These are phyloP conservation scores for Corynespora cassiicola DNA, from an alignment of 2,329 filamentous ascomycete species.

Conservation along the genomic window DNA sequence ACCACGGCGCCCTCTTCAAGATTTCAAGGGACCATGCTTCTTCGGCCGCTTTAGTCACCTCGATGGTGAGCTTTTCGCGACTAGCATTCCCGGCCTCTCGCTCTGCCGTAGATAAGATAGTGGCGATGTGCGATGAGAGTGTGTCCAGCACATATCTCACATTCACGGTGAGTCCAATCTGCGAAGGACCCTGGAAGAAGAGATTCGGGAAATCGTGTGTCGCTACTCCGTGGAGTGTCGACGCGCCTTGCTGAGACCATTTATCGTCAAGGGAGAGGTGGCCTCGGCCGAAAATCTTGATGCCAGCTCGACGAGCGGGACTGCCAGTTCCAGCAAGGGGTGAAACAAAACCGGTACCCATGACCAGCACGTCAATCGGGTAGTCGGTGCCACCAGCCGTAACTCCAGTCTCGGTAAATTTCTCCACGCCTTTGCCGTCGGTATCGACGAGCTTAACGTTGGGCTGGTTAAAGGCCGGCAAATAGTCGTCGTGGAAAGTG, in stretches of 20 bases:
- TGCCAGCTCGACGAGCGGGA: conserved; percentile 20
- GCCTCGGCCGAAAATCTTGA: conserved; percentile 48
- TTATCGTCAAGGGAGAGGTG: conserved; percentile 52
- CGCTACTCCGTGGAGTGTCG: conserved; percentile 56
- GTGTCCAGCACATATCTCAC: too few relatives aligned
- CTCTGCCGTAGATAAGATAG: conserved; percentile 4
- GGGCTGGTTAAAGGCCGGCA: conserved; percentile 62
- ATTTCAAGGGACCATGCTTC: conserved; percentile 1
- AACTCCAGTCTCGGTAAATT: conserved; percentile 54
- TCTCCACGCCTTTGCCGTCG: conserved; percentile 57
- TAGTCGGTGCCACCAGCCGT: conserved; percentile 56
- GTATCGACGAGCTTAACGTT: conserved; percentile 68
- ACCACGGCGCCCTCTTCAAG: conserved; percentile 10
- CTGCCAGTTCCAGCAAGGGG: conserved; percentile 18
- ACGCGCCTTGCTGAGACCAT: conserved; percentile 49
- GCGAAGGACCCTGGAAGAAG: conserved; percentile 46
- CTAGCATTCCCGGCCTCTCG: conserved; percentile 3
- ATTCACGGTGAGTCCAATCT: too few relatives aligned
- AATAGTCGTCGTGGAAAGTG: conserved; percentile 65
- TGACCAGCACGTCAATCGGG: conserved; percentile 54
- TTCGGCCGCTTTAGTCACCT: conserved; percentile 5
- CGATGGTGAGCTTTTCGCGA: too few relatives aligned
- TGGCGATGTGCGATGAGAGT: too few relatives aligned
- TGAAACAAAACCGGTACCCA: conserved; percentile 50
- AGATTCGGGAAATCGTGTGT: conserved; percentile 60